phyloP scores from a whole-genome alignment of 192 early-diverging fungal genomes.

The Entomortierella parvispora region DNA sequence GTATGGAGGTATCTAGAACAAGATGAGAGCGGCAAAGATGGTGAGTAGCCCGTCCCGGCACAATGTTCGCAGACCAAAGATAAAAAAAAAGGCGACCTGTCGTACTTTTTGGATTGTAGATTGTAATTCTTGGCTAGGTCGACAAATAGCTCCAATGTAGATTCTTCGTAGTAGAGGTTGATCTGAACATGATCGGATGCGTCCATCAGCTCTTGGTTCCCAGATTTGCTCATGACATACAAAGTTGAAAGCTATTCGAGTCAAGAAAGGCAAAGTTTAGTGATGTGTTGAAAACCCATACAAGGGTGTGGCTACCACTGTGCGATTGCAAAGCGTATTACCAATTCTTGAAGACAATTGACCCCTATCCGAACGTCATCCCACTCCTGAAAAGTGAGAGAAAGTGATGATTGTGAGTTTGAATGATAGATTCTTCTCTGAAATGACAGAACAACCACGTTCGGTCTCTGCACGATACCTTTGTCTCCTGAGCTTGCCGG shows the following conservation, averaged over 20 bases:
- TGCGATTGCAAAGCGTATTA: too few species aligned
- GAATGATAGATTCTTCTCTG: too few species aligned
- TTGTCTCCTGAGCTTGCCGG: constrained; percentile 34
- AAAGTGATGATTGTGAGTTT: not conserved
- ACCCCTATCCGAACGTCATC: constrained; percentile 59
- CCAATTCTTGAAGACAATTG: constrained; percentile 73
- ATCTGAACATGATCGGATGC: constrained; percentile 72
- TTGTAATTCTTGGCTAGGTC: constrained; percentile 62
- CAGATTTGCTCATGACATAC: constrained; percentile 61
- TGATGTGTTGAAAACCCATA: too few species aligned
- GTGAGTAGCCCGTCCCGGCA: not conserved
- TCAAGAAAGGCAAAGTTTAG: not conserved
- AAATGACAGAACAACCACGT: too few species aligned
- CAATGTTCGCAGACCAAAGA: not conserved
- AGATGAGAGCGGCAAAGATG: too few species aligned
- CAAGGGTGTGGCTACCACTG: too few species aligned
- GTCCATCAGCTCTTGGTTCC: constrained; percentile 61
- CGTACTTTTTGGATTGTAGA: constrained; percentile 53
- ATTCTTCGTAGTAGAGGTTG: constrained; percentile 77
- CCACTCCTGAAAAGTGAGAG: constrained; percentile 64
- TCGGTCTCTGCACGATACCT: too few species aligned
- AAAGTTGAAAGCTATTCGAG: constrained; percentile 57
- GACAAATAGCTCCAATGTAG: constrained; percentile 67
- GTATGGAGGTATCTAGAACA: constrained; percentile 64
- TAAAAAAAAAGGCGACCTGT: not conserved